Evolutionary conservation across 2,329 filamentous ascomycete species (phyloP), one percentile per base, ranked within the genome.

Genomic region (Pseudogymnoascus sp.): DNA sequence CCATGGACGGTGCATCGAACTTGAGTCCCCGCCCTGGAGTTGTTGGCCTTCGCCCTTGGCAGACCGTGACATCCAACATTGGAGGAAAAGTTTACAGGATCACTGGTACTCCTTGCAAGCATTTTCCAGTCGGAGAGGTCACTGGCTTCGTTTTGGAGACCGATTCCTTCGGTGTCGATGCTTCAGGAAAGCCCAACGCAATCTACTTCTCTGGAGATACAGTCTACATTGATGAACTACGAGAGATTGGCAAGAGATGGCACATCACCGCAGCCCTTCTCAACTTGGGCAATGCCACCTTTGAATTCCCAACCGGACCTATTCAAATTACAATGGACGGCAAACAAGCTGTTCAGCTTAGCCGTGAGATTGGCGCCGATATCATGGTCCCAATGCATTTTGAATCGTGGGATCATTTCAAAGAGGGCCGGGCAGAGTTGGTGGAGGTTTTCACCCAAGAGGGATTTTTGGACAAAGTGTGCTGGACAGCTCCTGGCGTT

Each of bases 141-240:
- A 77, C 73, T 0, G 79, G 79, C 2, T 81, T 81, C 64, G 67
- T 80, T 5, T 0, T 81, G 2, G 72, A 71, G 0, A 65, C 69
- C 0, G 62, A 69, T 0, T 69, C 68, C 0, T 80, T 81, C 39
- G 78, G 78, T 1, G n/a, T n/a, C n/a, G 31, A n/a, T 1, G 64
- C 67, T 4, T 68, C 74, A 3, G 75, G 75, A 0, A 66, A 65
- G 0, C 78, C 76, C 0, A 80, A 80, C 61, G 79, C 73, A 1
- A 74, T 81, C 6, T 82, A 76, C 64, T 78, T 81, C 67, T 75
- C 78, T 0, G 78, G 79, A 0, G 79, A 81, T 62, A 82, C 78
- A 0, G 73, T 80, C 3, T 79, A 80, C 61, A 67, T 79, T 0
- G 69, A 74, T 1, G 58, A 60, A 18, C 29, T 60, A 8, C 8